Base-by-base conservation (phyloP, 352 stramenopile genomes). In the Elongisporangium prolatum region DNA sequence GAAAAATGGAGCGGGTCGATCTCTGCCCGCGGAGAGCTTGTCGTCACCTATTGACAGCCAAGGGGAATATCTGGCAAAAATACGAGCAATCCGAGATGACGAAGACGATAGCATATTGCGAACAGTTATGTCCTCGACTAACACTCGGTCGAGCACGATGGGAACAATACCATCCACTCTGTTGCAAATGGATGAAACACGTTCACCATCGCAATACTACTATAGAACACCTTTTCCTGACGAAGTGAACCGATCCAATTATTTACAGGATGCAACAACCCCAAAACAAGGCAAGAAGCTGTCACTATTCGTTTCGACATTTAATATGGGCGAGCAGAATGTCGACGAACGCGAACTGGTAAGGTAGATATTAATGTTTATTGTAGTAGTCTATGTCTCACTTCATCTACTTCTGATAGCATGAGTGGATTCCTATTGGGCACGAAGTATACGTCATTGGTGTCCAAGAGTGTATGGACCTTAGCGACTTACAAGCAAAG, bases 401-500 rank as follows among this genome's bases (percentile, higher is more conserved):
- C n/a, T n/a, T n/a, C n/a, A n/a, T n/a, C n/a, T n/a, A n/a, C 38
- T 51, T 63, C 22, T 55, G 17, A 44, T 44, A 84, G 59, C 54
- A 61, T 6, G 61, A 77, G 59, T 97, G 90, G 90, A 93, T 97
- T 62, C 86, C 88, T 18, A 60, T 77, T 5, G 87, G 86, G 24
- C 69, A 93, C 60, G 87, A 97, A 50, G 72, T 97, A 0, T 97
- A 97, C 48, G 86, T 95, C 13, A 90, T 97, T 48, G 90, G 87
- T n/a, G 77, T 96, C 7, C 88, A 97, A 60, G 90, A 97, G 64
- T 97, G 90, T 68, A 91, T 96, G 75, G 73, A 93, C 50, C 68
- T 96, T 44, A 69, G 56, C 7, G 81, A 90, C 34, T 58, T 96
- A 8, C 75, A 89, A 48, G 65, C 69, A 21, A 88, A 86, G 44